Percentiles rank a stretch among this genome's conserved stretches.
phyloP scores from a whole-genome alignment of 129 eudicot species.

The Solidago caesia region DNA sequence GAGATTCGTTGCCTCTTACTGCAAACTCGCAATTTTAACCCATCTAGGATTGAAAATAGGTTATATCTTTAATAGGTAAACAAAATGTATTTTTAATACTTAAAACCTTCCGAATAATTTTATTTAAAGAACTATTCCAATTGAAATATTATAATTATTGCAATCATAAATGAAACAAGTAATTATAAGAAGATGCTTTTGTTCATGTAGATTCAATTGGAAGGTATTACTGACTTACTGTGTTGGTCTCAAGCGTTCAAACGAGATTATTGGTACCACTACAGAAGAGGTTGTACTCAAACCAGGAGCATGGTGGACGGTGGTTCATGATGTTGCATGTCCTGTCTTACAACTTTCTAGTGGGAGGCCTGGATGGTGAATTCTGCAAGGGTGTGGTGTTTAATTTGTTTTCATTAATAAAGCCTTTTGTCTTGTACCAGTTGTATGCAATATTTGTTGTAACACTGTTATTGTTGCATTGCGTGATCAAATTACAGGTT shows the following conservation, averaged over 20 bases:
- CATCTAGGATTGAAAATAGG: neutral
- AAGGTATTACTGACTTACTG: conserved; percentile 48
- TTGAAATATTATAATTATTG: neutral
- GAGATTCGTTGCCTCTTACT: neutral
- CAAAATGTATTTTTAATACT: too few species aligned
- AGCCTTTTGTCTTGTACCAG: conserved; percentile 15
- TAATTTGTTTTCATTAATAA: conserved; percentile 17
- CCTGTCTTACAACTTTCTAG: neutral
- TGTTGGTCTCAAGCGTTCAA: conserved; percentile 88
- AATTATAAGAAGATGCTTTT: neutral
- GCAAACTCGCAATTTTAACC: too few species aligned
- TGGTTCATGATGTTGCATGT: conserved; percentile 37
- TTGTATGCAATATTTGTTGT: conserved; percentile 15
- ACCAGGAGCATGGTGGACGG: conserved; percentile 29
- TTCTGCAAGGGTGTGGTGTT: conserved; percentile 19
- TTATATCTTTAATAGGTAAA: neutral
- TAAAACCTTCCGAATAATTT: too few species aligned
- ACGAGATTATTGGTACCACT: conserved; percentile 90
- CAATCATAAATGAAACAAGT: neutral
- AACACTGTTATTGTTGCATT: conserved; percentile 6
- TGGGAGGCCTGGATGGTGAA: neutral
- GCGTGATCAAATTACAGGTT: neutral
- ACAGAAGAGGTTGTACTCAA: conserved; percentile 89
- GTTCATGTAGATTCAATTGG: conserved; percentile 70
- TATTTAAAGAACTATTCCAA: too few species aligned